Evolutionary conservation across 2,329 filamentous ascomycete genomes (phyloP).

Genomic region (Ascomycota sp.): DNA sequence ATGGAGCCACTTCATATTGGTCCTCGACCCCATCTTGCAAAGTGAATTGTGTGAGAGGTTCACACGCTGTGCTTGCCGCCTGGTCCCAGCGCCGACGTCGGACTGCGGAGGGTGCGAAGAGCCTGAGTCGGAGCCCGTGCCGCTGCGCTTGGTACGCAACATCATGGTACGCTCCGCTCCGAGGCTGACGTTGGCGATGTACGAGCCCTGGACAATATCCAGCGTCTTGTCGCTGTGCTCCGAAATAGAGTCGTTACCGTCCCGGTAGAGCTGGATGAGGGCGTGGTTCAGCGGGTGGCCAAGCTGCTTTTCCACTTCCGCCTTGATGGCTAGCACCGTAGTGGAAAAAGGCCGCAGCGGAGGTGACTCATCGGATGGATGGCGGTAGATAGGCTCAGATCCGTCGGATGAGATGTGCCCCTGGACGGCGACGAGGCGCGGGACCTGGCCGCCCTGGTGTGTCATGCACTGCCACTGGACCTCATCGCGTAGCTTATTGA

Average conservation of each 20-base stretch:
- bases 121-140: too few species aligned
- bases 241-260: constrained; percentile 75
- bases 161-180: constrained; percentile 82
- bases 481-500: constrained; percentile 51
- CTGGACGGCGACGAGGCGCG: constrained; percentile 77
- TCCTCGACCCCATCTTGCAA: constrained; percentile 59
- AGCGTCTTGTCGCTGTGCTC: constrained; percentile 96
- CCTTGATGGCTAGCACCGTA: constrained; percentile 47
- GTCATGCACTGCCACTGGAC: constrained; percentile 83
- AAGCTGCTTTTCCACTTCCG: constrained; percentile 47
- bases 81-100: background rate
- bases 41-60: constrained; percentile 75
- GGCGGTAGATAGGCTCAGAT: constrained; percentile 75
- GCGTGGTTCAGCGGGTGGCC: constrained; percentile 78
- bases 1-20: constrained; percentile 79
- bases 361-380: constrained; percentile 76
- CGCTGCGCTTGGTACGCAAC: constrained; percentile 62
- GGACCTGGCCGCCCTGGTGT: constrained; percentile 79
- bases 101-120: too few species aligned
- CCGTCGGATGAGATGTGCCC: constrained; percentile 49
- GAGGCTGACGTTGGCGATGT: constrained; percentile 84
- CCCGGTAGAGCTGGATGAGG: constrained; percentile 83
- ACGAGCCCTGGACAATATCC: constrained; percentile 64
- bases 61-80: constrained; percentile 43
- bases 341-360: constrained; percentile 57